Percentiles rank a stretch among this genome's conserved stretches.
Evolutionary conservation across 495 filamentous ascomycete genomes (phyloP).

Genomic region (Xylaria acuta): DNA sequence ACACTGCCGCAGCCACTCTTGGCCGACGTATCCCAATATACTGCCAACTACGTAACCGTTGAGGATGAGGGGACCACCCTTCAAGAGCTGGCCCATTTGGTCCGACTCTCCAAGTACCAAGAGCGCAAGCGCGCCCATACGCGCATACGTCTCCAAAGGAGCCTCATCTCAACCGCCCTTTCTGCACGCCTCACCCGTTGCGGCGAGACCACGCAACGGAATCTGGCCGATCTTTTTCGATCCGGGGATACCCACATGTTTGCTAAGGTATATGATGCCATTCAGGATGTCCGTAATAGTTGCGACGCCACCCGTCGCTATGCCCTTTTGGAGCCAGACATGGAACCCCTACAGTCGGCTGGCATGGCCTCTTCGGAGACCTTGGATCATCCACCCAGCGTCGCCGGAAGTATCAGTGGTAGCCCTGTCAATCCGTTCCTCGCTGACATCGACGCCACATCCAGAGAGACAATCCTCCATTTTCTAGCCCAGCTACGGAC

Average conservation of each 20-base stretch:
- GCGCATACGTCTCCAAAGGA: conserved; percentile 69
- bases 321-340: conserved; percentile 72
- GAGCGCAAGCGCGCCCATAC: conserved; percentile 72
- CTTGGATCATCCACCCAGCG: conserved; percentile 47
- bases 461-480: conserved; percentile 74
- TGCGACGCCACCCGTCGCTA: conserved; percentile 75
- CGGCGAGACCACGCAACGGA: conserved; percentile 77
- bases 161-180: conserved; percentile 74
- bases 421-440: conserved; percentile 73
- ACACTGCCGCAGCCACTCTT: conserved; percentile 51
- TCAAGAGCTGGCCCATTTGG: conserved; percentile 73
- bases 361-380: conserved; percentile 54
- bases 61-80: conserved; percentile 65
- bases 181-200: conserved; percentile 80
- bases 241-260: conserved; percentile 91
- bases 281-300: conserved; percentile 86
- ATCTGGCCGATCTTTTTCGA: conserved; percentile 85
- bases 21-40: conserved; percentile 58
- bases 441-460: conserved; percentile 76
- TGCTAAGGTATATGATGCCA: conserved; percentile 81
- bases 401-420: conserved; percentile 45
- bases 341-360: conserved; percentile 57
- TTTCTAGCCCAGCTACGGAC: conserved; percentile 84
- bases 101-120: conserved; percentile 74
- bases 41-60: conserved; percentile 53